Evolutionary conservation across 805 yeast genomes (phyloP).

Genomic region (Schwanniomyces pseudopolymorphus): DNA sequence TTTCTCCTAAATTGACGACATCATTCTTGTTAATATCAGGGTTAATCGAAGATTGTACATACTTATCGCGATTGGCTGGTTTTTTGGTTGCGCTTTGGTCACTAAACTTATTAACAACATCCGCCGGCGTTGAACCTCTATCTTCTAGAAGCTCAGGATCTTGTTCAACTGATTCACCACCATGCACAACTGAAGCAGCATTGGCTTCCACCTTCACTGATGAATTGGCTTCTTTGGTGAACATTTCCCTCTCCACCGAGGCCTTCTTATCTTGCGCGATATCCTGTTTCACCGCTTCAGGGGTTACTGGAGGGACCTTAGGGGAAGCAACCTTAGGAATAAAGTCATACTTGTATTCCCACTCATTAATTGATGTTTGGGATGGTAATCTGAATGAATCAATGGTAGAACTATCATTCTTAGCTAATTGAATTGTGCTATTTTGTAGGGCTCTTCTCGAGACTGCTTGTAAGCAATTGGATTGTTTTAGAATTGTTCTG

Average conservation of each 20-base stretch:
- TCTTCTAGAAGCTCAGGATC: slow-evolving; percentile 42
- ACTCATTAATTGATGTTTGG: slow-evolving; percentile 44
- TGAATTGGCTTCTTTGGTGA: slow-evolving; percentile 29
- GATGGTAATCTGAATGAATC: slow-evolving; percentile 56
- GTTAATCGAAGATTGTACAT: slow-evolving; percentile 40
- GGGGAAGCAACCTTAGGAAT: slow-evolving; percentile 41
- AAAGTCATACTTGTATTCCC: slow-evolving; percentile 51
- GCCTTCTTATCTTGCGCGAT: slow-evolving; percentile 42
- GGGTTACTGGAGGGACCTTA: slow-evolving; percentile 45
- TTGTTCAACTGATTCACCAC: slow-evolving; percentile 38
- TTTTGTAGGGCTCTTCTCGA: slow-evolving; percentile 4
- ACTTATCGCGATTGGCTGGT: slow-evolving; percentile 39
- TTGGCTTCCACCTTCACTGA: slow-evolving; percentile 47
- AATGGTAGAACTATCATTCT: slow-evolving; percentile 58
- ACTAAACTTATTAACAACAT: slow-evolving; percentile 18
- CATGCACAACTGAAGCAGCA: slow-evolving; percentile 39
- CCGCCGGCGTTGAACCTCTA: slow-evolving; percentile 37
- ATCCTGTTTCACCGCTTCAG: slow-evolving; percentile 51
- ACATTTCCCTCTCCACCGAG: slow-evolving; percentile 37
- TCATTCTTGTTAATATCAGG: slow-evolving; percentile 38
- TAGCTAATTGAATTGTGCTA: slow-evolving; percentile 29
- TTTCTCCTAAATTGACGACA: slow-evolving; percentile 36
- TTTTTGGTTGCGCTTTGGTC: slow-evolving; percentile 13
- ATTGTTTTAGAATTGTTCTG: slow-evolving; percentile 2
- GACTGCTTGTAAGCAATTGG: neutral